Evolutionary conservation across 1,284 basidiomycete genomes (phyloP).

Genomic region (Cryptococcus jaspeensis): DNA sequence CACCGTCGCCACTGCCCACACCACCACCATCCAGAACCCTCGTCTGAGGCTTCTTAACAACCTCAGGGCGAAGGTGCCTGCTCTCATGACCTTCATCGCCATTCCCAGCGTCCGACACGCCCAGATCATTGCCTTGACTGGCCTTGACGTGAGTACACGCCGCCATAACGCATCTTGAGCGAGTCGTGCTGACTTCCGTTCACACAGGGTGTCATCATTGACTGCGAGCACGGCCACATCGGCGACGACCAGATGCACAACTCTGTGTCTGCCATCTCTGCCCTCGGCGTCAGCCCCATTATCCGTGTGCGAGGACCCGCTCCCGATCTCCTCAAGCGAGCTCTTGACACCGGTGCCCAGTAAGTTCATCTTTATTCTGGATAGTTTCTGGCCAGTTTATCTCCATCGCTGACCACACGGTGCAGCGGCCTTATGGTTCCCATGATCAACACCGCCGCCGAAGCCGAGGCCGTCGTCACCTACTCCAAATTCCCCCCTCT

Average conservation of each 20-base stretch:
- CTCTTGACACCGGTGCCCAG: constrained; percentile 45
- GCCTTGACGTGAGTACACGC: constrained; percentile 30
- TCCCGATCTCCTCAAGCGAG: constrained; percentile 36
- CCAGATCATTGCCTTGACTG: constrained; percentile 34
- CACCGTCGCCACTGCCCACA: constrained; percentile 27
- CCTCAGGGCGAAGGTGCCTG: constrained; percentile 17
- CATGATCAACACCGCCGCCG: constrained; percentile 34
- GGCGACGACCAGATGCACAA: constrained; percentile 41
- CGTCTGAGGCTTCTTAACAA: constrained; percentile 32
- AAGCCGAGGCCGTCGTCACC: constrained; percentile 28
- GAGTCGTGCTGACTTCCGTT: neutral
- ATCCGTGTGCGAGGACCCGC: constrained; percentile 31
- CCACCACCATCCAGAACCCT: constrained; percentile 30
- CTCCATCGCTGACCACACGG: too few relatives aligned
- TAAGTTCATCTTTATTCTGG: constrained; percentile 15
- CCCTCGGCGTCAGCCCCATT: constrained; percentile 28
- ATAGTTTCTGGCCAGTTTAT: neutral
- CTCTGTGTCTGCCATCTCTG: constrained; percentile 32
- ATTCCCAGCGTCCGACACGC: constrained; percentile 25
- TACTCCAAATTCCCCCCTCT: constrained; percentile 40
- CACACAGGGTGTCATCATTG: neutral
- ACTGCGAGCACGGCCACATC: constrained; percentile 18
- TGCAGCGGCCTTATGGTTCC: constrained; percentile 40
- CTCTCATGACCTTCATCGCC: constrained; percentile 37
- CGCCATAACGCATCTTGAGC: too few relatives aligned